Evolutionary conservation across 495 filamentous ascomycete genomes (phyloP), one percentile per base, ranked within the genome.

Genomic region (Aeminium ludgeri): DNA sequence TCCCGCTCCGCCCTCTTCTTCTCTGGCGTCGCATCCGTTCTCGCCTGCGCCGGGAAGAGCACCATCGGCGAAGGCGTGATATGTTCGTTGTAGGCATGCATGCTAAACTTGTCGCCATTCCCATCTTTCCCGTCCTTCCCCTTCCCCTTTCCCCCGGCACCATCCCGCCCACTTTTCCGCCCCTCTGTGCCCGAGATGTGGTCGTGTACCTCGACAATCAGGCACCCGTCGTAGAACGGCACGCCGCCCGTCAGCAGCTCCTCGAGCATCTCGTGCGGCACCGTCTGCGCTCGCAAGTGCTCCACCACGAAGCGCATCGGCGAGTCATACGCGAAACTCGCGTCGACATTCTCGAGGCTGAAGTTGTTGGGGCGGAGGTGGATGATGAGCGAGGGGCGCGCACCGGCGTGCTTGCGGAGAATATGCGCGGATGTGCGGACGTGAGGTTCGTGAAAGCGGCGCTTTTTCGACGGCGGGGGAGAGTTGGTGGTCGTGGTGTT

Each of bases 311-410:
- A 59, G 50, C 70, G 74, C 84, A 96, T 93, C 34, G 87, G 82
- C 6, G 86, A 93, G 46, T 79, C 80, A 57, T 95, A 95, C 1
- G 70, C 65, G 49, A 93, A 93, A 55, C 78, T 82, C 46, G 86
- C 85, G 58, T 95, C 84, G 61, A 94, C 86, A 45, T 85, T 74
- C 48, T 96, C 89, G 58, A 99, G 92, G 36, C 83, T 79, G 55
- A 92, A 95, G 60, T 93, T 74, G 3, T 68, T 80, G 2, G 74
- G 70, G 54, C 94, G 76, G 1, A 99, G 63, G 59, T 96, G 86
- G 28, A 99, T 60, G 31, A 86, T 74, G 7, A 96, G 64, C 10
- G 85, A 94, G 0, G 91, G 87, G 10, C 72, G 72, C 8, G 64
- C 64, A 49, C 78, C 86, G 3, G 67, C 61, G 58, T 76, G 91